Evolutionary conservation across 2,329 filamentous ascomycete genomes (phyloP).

Genomic region (Pseudocercospora fijiensis): DNA sequence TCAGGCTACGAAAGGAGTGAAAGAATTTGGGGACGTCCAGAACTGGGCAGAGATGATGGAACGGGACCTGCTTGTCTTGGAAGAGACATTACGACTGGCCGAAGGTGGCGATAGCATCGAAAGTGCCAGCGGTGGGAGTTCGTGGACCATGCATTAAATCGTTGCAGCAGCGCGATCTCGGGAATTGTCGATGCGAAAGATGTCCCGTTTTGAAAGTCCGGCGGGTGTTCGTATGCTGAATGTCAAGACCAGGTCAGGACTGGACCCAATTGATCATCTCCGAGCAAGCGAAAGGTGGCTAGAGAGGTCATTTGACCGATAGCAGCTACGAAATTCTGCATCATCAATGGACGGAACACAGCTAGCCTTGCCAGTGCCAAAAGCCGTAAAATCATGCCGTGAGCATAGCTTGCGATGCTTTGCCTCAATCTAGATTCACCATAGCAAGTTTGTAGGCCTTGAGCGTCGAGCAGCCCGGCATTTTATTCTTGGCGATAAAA

Average conservation of each 20-base stretch:
- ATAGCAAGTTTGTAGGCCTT: not conserved
- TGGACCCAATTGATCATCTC: not conserved
- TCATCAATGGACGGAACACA: not conserved
- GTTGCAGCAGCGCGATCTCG: not conserved
- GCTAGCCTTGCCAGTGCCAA: not conserved
- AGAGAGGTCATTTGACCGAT: not conserved
- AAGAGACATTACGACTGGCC: conserved; percentile 40
- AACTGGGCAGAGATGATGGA: conserved; percentile 83
- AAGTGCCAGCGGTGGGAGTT: conserved; percentile 36
- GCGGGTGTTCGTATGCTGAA: not conserved
- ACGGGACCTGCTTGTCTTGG: conserved; percentile 40
- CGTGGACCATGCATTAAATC: conserved; percentile 25
- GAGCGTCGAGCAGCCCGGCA: too few relatives aligned
- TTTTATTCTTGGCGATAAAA: too few relatives aligned
- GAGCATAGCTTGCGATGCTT: not conserved
- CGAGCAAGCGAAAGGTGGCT: not conserved
- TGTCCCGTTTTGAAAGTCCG: not conserved
- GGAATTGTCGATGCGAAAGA: too few relatives aligned
- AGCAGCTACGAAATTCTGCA: not conserved
- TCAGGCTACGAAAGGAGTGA: conserved; percentile 63
- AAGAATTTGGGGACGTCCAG: conserved; percentile 78
- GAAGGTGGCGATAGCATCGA: conserved; percentile 34
- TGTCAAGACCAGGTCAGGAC: not conserved
- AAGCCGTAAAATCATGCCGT: too few relatives aligned
- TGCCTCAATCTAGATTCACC: not conserved